phyloP scores from a whole-genome alignment of 768 basidiomycete species.

The Mycena latifolia region DNA sequence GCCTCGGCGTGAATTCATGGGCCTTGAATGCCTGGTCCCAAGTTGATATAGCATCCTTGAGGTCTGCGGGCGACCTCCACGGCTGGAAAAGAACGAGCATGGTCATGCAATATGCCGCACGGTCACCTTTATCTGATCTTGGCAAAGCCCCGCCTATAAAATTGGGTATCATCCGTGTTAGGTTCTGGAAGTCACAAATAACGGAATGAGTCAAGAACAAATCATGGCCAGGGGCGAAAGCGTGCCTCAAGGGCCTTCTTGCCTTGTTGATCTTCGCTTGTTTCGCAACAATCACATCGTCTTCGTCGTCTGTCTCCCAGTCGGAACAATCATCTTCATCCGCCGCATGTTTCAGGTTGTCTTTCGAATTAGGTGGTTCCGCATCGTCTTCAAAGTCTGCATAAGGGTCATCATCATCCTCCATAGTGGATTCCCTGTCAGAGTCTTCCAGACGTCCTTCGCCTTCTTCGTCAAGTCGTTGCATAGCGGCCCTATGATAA shows the following conservation, averaged over 20 bases:
- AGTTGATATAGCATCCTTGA: conserved; percentile 12
- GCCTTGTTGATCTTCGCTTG: not conserved
- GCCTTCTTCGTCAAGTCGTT: not conserved
- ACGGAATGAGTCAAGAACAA: not conserved
- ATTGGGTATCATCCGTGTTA: conserved; percentile 37
- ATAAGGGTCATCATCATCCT: not conserved
- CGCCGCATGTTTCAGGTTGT: too few species aligned
- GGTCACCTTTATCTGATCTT: conserved; percentile 42
- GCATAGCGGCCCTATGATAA: not conserved
- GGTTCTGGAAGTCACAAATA: not conserved
- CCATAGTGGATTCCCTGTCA: not conserved
- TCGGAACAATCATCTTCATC: not conserved
- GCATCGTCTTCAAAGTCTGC: not conserved
- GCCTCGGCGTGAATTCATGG: not conserved
- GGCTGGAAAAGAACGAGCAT: conserved; percentile 48
- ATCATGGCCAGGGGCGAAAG: not conserved
- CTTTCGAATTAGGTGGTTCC: too few species aligned
- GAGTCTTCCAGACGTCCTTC: not conserved
- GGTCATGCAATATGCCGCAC: conserved; percentile 43
- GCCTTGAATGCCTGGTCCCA: not conserved
- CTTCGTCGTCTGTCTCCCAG: not conserved
- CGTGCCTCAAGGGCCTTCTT: not conserved
- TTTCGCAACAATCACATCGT: not conserved
- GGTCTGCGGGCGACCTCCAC: conserved; percentile 41
- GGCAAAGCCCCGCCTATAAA: conserved; percentile 46